Evolutionary conservation across 345 rosid genomes (phyloP).

Genomic region (Boechera stricta): DNA sequence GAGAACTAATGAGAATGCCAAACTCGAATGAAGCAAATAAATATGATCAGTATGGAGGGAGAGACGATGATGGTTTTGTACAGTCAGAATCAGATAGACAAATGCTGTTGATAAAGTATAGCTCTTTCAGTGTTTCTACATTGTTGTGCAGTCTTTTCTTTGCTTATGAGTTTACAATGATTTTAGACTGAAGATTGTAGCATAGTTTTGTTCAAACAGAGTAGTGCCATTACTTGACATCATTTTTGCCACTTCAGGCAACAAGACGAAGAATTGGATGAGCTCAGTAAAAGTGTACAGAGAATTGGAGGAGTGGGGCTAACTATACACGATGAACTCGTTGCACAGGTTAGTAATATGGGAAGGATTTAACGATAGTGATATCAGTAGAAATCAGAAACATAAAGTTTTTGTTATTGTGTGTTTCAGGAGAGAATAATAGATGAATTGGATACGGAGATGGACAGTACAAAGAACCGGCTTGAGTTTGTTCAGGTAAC

Average conservation of each 20-base stretch:
- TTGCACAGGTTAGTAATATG: constrained; percentile 65
- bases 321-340: constrained; percentile 95
- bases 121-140: constrained; percentile 25
- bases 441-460: constrained; percentile 79
- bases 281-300: constrained; percentile 88
- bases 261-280: constrained; percentile 97
- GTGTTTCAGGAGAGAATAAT: constrained; percentile 79
- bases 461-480: constrained; percentile 92
- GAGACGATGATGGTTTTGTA: constrained; percentile 76
- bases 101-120: constrained; percentile 87
- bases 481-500: constrained; percentile 95
- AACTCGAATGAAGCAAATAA: constrained; percentile 59
- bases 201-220: constrained; percentile 14
- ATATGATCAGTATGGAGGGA: constrained; percentile 62
- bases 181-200: constrained; percentile 4
- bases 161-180: constrained; percentile 15
- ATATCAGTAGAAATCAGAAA: constrained; percentile 29
- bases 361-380: background rate
- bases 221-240: constrained; percentile 20
- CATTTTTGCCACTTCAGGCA: constrained; percentile 56
- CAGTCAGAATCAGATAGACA: constrained; percentile 96
- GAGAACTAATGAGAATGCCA: constrained; percentile 87
- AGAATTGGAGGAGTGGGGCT: constrained; percentile 96
- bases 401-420: constrained; percentile 13
- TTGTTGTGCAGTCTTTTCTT: background rate